Base-by-base conservation (phyloP, 495 filamentous ascomycete species). In the Lasiosphaeria hispida region DNA sequence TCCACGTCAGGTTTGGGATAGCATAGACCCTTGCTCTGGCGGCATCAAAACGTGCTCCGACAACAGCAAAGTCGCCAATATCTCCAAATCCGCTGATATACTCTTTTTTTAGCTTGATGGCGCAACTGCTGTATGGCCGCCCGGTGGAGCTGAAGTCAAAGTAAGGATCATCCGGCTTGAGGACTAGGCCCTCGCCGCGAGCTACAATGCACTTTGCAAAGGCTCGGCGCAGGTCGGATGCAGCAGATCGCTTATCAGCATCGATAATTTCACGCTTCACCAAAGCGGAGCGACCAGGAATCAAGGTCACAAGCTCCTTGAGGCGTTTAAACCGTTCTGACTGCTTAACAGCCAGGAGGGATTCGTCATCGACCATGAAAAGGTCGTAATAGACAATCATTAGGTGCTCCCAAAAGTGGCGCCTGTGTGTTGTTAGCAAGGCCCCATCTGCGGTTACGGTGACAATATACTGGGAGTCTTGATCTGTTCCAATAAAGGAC, bases 71-170 rank as follows among this genome's bases (percentile, higher is more conserved):
- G 67, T 96, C 91, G 1, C 87, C 84, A 40, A 89, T 86, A 62
- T 95, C 90, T 1, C 91, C 91, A 61, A 91, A 79, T 6, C 84
- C 83, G 15, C 75, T 76, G n/a, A 96, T 87, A 58, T 95, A 96
- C 62, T 95, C 91, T 61, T 92, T 95, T 68, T 96, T 96, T 30
- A 96, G 66, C 71, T 96, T 96, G 64, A 96, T 88, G 71, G 85
- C 87, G 23, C 79, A 78, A 49, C 77, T 78, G 36, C 61, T 73
- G 36, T 70, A 78, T 42, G 47, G 57, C 40, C 65, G 61, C 58
- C 61, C 54, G 14, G 62, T 57, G 10, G 70, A 60, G 34, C 69
- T 62, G 4, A 87, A 81, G 43, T 82, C 70, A 50, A 96, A 87
- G 62, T 95, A 96, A 0, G 90, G 83, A 18, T 87, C 83, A 53